These are phyloP conservation scores for Daedaleopsis nitida DNA, from an alignment of 768 basidiomycete genomes.

Conservation along the genomic window DNA sequence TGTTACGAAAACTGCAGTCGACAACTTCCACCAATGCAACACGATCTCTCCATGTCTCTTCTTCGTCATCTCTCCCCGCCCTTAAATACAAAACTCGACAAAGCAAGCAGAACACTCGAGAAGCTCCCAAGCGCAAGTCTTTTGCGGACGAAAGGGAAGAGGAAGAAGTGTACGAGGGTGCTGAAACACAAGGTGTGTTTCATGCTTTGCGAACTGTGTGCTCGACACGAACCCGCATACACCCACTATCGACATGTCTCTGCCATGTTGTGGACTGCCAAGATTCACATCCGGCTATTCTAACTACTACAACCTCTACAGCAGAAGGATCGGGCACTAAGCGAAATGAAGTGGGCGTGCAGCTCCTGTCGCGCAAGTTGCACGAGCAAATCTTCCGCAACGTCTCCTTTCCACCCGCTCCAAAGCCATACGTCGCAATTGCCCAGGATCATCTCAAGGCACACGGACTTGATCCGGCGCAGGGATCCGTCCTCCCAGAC, in stretches of 20 bases:
- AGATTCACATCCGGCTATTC: too few relatives aligned
- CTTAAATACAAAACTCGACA: slow-evolving; percentile 1
- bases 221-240: neutral
- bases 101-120: neutral
- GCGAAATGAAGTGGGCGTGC: slow-evolving; percentile 91
- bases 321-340: slow-evolving; percentile 43
- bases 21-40: neutral
- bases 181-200: slow-evolving; percentile 6
- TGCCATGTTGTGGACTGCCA: too few relatives aligned
- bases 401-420: slow-evolving; percentile 62
- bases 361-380: slow-evolving; percentile 80
- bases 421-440: slow-evolving; percentile 65
- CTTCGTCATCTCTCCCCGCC: slow-evolving; percentile 5
- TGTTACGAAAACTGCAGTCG: slow-evolving; percentile 18
- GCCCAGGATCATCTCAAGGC: slow-evolving; percentile 77
- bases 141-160: neutral
- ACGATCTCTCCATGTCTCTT: slow-evolving; percentile 12
- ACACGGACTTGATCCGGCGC: slow-evolving; percentile 79
- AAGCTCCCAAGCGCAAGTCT: neutral
- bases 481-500: slow-evolving; percentile 80
- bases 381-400: slow-evolving; percentile 84
- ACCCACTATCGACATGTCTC: too few relatives aligned
- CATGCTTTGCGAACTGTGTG: neutral
- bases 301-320: too few relatives aligned
- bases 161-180: neutral